Conservation (phyloP, 371 early-diverging fungal genomes). For the Dinochytrium kinnereticum region DNA sequence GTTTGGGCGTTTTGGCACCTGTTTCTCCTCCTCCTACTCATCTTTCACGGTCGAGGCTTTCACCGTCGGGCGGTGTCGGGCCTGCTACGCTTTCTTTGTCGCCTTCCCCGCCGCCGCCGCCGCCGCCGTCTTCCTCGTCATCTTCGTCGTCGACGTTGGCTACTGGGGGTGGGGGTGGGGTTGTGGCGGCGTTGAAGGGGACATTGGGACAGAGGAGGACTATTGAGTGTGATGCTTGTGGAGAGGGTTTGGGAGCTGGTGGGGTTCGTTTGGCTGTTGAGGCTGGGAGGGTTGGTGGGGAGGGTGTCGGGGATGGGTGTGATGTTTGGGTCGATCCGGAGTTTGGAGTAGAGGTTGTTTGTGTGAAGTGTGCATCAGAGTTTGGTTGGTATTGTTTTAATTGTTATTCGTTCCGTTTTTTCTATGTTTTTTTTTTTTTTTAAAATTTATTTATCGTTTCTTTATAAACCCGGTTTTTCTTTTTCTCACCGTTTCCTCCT, state of each 20-base stretch:
- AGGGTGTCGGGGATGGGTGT: neutral
- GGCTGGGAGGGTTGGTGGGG: neutral
- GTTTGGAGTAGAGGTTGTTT: constrained; percentile 17
- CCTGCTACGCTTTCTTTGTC: neutral
- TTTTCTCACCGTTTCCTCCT: neutral
- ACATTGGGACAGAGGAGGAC: neutral
- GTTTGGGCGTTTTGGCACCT: constrained; percentile 3
- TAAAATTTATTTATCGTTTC: neutral
- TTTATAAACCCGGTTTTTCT: neutral
- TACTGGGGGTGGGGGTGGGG: neutral
- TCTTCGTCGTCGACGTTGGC: neutral
- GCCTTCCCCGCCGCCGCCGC: neutral
- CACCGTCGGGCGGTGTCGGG: neutral
- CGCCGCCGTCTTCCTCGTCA: neutral
- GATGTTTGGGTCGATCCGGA: constrained; percentile 9
- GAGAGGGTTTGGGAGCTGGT: neutral
- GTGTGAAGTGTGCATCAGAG: neutral
- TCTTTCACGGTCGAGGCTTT: neutral
- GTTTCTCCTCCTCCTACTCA: neutral
- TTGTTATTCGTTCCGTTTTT: neutral
- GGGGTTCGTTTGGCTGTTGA: constrained; percentile 9
- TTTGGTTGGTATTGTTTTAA: constrained; percentile 4
- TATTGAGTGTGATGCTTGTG: constrained; percentile 14
- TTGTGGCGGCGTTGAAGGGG: neutral
- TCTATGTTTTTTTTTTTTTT: neutral